Base-by-base conservation (phyloP, 352 stramenopile species). In the Phytophthora niederhauseri region DNA sequence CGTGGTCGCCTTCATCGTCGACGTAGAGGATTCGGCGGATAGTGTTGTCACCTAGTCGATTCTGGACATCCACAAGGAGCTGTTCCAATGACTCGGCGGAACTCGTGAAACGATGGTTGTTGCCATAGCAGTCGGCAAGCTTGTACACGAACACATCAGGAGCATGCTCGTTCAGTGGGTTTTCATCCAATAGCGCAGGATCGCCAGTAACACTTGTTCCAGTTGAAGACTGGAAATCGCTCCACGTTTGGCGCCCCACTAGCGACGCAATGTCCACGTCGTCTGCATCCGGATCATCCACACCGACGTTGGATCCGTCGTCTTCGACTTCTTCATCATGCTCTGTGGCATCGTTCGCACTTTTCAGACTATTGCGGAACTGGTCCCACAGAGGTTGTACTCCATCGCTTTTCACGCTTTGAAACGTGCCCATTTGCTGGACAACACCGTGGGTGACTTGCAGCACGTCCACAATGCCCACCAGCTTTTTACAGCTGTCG, bases 401-500 rank as follows among this genome's bases (percentile, higher is more conserved):
- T 48, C 68, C 80, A n/a, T 91, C 87, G 38, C 70, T 93, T 55
- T 84, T 87, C 15, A 80, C 77, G 4, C 73, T 72, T 48, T 92
- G 87, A 57, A 96, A 92, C 0, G 76, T 92, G 11, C 79, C 80
- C 82, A 95, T 93, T 79, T 96, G 87, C 50, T 95, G 81, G 43
- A 96, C 76, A 17, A 96, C 85, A 0, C 82, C 92, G 68, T 89
- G 92, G 20, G 98, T 97, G 14, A 98, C 84, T 73, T 99, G 96
- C 59, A 99, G 91, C 19, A 99, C 97, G 76, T 99, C 97, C 9
- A 99, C 97, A 15, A 99, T 77, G 9, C 95, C 97, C 45, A 99
- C 83, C 28, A 99, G 84, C 36, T 81, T 90, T n/a, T 82, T 87
- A 66, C 89, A 66, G 15, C 90, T 76, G 64, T 98, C 92, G 60